Evolutionary conservation across 2,329 filamentous ascomycete genomes (phyloP).

Genomic region (Alternaria ethzedia): DNA sequence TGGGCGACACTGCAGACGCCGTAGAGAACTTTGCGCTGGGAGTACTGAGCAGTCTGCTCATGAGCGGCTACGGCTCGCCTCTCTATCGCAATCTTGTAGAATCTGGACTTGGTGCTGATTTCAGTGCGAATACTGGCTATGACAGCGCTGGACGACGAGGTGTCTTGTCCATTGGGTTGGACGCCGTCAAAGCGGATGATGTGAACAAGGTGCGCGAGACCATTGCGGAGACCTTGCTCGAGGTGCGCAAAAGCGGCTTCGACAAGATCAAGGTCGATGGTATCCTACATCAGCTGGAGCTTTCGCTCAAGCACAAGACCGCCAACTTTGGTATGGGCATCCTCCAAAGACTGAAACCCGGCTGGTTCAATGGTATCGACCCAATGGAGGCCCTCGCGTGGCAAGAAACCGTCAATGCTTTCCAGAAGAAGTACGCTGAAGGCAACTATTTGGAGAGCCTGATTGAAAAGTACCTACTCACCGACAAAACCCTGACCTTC

Average conservation of each 20-base stretch:
- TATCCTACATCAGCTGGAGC: constrained; percentile 89
- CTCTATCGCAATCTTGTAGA: constrained; percentile 90
- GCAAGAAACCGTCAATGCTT: constrained; percentile 85
- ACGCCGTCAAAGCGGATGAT: constrained; percentile 83
- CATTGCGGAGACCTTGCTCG: constrained; percentile 73
- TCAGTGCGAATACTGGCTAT: constrained; percentile 92
- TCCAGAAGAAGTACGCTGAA: constrained; percentile 76
- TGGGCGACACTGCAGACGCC: constrained; percentile 80
- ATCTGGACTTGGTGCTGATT: constrained; percentile 87
- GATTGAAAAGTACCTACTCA: constrained; percentile 87
- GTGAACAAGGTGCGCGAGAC: constrained; percentile 77
- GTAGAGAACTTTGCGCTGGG: constrained; percentile 88
- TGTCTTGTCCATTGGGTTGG: constrained; percentile 89
- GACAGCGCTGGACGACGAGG: constrained; percentile 78
- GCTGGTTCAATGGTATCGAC: constrained; percentile 95
- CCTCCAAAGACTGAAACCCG: constrained; percentile 84
- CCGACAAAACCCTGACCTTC: constrained; percentile 85
- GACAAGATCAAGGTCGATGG: constrained; percentile 91
- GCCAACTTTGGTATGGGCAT: constrained; percentile 92
- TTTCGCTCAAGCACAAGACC: constrained; percentile 95
- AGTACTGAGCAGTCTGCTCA: constrained; percentile 80
- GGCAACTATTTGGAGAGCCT: constrained; percentile 83
- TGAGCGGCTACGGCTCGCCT: constrained; percentile 95
- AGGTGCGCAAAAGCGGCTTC: constrained; percentile 78
- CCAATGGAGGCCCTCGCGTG: constrained; percentile 90